phyloP scores from a whole-genome alignment of 163 green algal species.

The Botryococcus braunii region DNA sequence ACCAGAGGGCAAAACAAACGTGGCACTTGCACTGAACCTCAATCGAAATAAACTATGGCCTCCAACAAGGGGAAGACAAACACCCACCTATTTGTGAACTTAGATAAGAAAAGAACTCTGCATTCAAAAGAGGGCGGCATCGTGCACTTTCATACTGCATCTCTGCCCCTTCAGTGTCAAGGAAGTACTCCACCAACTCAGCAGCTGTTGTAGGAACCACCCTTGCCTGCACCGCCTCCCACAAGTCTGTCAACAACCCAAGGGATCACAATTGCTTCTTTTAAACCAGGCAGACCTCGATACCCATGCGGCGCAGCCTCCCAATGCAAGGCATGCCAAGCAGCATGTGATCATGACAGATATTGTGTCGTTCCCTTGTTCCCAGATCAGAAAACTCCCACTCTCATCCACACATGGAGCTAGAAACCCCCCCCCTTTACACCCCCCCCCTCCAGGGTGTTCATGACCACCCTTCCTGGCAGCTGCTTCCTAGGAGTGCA shows the following conservation, averaged over 20 bases:
- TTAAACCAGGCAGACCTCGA: too few species aligned
- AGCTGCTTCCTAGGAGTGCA: too few species aligned
- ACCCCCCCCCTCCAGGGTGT: too few species aligned
- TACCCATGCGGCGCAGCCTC: neutral
- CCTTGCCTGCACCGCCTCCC: conserved; percentile 21
- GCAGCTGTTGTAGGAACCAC: conserved; percentile 29
- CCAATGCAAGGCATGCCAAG: neutral
- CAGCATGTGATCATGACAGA: neutral
- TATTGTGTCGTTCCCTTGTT: neutral
- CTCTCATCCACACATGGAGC: too few species aligned
- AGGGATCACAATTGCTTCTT: too few species aligned
- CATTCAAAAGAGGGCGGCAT: conserved; percentile 53
- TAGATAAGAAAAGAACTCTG: conserved; percentile 69
- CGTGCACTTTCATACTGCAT: conserved; percentile 82
- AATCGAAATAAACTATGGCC: too few species aligned
- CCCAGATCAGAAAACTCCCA: too few species aligned
- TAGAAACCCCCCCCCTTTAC: too few species aligned
- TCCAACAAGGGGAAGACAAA: neutral
- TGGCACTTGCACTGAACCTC: too few species aligned
- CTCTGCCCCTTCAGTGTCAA: conserved; percentile 76
- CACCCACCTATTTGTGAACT: conserved; percentile 42
- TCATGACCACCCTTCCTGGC: too few species aligned
- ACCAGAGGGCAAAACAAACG: too few species aligned
- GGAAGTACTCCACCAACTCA: conserved; percentile 75
- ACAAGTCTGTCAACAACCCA: too few species aligned